Conservation (phyloP, 495 filamentous ascomycete genomes). For the Hypomontagnella monticulosa region DNA sequence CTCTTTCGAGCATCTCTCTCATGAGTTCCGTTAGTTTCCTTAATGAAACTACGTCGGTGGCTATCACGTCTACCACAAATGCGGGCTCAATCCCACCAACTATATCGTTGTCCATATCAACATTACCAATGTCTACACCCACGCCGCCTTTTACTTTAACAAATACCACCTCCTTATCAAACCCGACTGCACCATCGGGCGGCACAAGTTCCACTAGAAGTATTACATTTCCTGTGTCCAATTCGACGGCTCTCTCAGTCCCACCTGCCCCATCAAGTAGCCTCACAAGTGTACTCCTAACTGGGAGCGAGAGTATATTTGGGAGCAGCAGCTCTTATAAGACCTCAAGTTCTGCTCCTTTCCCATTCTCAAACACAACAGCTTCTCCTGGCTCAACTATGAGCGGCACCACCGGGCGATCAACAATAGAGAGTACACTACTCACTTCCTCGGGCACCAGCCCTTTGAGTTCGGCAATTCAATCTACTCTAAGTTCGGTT, state of each 20-base stretch:
- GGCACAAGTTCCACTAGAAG: slow-evolving; percentile 10
- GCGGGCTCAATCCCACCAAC: slow-evolving; percentile 15
- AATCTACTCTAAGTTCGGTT: slow-evolving; percentile 17
- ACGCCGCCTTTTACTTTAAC: slow-evolving; percentile 39
- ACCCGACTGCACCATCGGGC: slow-evolving; percentile 28
- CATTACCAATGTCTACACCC: slow-evolving; percentile 19
- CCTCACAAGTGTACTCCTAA: slow-evolving; percentile 2
- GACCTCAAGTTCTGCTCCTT: slow-evolving; percentile 28
- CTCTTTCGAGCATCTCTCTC: slow-evolving; percentile 11
- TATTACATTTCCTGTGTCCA: slow-evolving; percentile 12
- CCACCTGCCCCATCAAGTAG: not conserved
- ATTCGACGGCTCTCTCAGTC: slow-evolving; percentile 2
- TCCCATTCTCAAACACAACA: slow-evolving; percentile 36
- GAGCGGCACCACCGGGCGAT: slow-evolving; percentile 1
- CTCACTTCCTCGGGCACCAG: not conserved
- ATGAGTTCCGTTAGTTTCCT: not conserved
- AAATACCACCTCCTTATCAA: slow-evolving; percentile 35
- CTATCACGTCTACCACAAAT: slow-evolving; percentile 15
- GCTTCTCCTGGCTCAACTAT: slow-evolving; percentile 5
- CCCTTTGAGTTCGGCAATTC: slow-evolving; percentile 5
- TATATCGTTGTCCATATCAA: not conserved
- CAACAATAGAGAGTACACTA: slow-evolving; percentile 2
- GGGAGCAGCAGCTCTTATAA: slow-evolving; percentile 7
- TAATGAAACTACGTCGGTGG: slow-evolving; percentile 5
- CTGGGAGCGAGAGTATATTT: slow-evolving; percentile 21